Base-by-base conservation (phyloP, 1,284 basidiomycete species). In the Pyrrhoderma lamaoense region DNA sequence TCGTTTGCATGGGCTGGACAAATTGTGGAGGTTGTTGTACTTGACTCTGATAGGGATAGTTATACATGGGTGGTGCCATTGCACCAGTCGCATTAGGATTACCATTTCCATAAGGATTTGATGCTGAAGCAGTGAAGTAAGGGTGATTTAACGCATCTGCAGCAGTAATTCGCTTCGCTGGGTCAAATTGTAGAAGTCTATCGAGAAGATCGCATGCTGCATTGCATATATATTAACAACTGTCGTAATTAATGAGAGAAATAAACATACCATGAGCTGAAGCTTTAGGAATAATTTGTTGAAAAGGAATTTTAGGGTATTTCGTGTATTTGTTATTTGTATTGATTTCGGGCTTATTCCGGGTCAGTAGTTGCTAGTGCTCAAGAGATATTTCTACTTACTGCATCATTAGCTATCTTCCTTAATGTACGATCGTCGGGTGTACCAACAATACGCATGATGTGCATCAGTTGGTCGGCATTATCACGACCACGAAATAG, bases 401-500 rank as follows among this genome's bases (percentile, higher is more conserved):
- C 94, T 47, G 93, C 93, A 68, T 99, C 94, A 50, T 85, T 84
- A 44, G 83, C 80, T 64, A 99, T 93, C 65, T 95, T 91, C 60
- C 88, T 80, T 54, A 99, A 76, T 18, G 89, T 88, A 16, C 83
- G 77, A 45, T 98, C 93, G 56, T 90, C 87, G 0, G 96, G 96
- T 0, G 96, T 99, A 13, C 96, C 96, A 55, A 99, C 82, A 54
- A 99, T 91, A 61, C 94, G 82, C 82, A 99, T 92, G 64, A 99
- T 99, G 64, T 97, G 94, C 49, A 95, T 78, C 11, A 99, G 75
- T 66, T 99, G 96, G 67, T 99, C 96, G 61, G 94, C 89, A 65
- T 99, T 99, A 67, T 99, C 96, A 56, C 95, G 77, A 18, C 96
- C 96, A 58, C 96, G 81, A 79, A 99, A 99, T 37, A 99, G 77